Conservation (phyloP, 2,329 filamentous ascomycete species). For the Penicillium sp. region DNA sequence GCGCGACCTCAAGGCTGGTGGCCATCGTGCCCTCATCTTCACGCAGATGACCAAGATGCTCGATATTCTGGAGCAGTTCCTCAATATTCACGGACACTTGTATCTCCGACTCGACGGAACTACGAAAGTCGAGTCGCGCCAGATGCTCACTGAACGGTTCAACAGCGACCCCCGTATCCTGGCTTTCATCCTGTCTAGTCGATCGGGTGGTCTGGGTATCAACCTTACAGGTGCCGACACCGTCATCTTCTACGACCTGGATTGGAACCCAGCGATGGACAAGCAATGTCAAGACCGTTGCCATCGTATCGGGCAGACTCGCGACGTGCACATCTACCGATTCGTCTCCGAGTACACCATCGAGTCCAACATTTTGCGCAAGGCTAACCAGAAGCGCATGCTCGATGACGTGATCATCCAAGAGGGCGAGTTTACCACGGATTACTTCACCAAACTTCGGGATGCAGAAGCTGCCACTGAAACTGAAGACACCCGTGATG, state of each 20-base stretch:
- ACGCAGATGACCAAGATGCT: constrained; percentile 99
- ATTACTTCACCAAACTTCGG: constrained; percentile 81
- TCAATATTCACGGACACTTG: constrained; percentile 96
- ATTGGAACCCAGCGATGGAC: constrained; percentile 99
- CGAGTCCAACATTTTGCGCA: constrained; percentile 95
- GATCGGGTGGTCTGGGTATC: constrained; percentile 92
- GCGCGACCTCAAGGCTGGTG: constrained; percentile 83
- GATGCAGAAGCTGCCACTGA: constrained; percentile 72
- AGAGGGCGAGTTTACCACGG: constrained; percentile 96
- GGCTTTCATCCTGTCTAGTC: constrained; percentile 92
- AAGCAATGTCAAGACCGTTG: constrained; percentile 98
- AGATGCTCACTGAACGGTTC: constrained; percentile 94
- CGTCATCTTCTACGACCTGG: constrained; percentile 98
- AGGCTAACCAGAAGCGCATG: constrained; percentile 96
- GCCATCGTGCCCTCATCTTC: constrained; percentile 95
- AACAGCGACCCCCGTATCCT: constrained; percentile 92
- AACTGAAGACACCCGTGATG: constrained; percentile 61
- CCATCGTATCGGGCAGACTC: constrained; percentile 95
- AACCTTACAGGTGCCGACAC: constrained; percentile 96
- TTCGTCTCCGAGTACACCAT: constrained; percentile 93
- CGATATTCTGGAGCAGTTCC: constrained; percentile 94
- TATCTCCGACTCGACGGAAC: constrained; percentile 96
- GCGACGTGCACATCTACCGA: constrained; percentile 97
- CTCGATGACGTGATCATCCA: constrained; percentile 98
- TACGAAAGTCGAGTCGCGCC: constrained; percentile 93